Conservation (phyloP, 2,329 filamentous ascomycete genomes). For the Pestalotiopsis sp. region DNA sequence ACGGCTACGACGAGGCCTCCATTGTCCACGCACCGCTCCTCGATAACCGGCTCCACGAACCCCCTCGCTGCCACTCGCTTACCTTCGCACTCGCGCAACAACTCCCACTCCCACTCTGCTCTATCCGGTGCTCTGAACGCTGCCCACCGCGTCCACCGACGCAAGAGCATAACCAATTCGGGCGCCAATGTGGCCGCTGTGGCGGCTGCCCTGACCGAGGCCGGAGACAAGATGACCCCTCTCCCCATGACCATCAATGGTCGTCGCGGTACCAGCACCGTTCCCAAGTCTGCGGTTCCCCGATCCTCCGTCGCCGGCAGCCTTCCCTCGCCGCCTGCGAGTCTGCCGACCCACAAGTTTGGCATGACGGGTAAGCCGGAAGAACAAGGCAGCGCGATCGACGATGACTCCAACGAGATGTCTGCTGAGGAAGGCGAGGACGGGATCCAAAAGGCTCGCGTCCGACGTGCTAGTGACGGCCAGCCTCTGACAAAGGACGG, state of each 20-base stretch:
- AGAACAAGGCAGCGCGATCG: conserved; percentile 64
- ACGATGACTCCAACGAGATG: conserved; percentile 66
- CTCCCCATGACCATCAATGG: conserved; percentile 60
- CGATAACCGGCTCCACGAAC: conserved; percentile 60
- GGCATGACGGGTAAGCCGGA: conserved; percentile 51
- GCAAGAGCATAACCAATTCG: conserved; percentile 88
- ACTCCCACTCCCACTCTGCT: conserved; percentile 80
- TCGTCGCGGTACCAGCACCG: conserved; percentile 69
- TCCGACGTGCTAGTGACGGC: conserved; percentile 78
- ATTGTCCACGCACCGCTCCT: conserved; percentile 63
- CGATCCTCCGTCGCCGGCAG: conserved; percentile 56
- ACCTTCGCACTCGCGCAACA: conserved; percentile 66
- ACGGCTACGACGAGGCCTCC: conserved; percentile 66
- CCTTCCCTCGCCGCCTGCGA: conserved; percentile 68
- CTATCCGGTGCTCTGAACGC: conserved; percentile 77
- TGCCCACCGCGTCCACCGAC: conserved; percentile 83
- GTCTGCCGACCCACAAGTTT: conserved; percentile 63
- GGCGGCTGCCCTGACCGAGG: conserved; percentile 72
- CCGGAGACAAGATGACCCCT: conserved; percentile 57
- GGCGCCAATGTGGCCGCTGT: conserved; percentile 74
- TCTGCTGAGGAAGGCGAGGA: conserved; percentile 57
- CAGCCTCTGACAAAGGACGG: conserved; percentile 81
- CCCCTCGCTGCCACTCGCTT: conserved; percentile 61
- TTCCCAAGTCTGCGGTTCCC: conserved; percentile 64
- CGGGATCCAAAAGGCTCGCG: conserved; percentile 51